Base-by-base conservation (phyloP, 805 yeast genomes). In the Debaryomyces prosopidis region DNA sequence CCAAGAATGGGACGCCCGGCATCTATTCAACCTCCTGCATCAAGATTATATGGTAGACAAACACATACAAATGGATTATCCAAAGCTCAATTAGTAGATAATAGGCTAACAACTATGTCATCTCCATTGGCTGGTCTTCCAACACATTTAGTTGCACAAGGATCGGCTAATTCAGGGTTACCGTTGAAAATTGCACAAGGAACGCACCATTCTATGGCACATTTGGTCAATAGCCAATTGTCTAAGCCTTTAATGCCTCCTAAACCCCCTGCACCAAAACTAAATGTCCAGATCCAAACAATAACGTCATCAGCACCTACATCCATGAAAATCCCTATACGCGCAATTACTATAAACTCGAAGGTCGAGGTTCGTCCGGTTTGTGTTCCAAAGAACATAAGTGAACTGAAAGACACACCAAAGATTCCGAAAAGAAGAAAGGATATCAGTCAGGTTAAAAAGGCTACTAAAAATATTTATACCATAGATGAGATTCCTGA, bases 401-500 rank as follows among this genome's bases (percentile, higher is more conserved):
- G 63, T n/a, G 61, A 57, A 19, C 63, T 68, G 8, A 47, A 56
- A 14, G 56, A 53, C 39, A 55, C 53, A 15, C 75, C 74, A 6
- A 69, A 67, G 45, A 39, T 58, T 12, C 76, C 73, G 9, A 54
- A 54, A 17, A 55, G 65, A 20, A 57, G 58, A 34, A 60, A 57
- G 35, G 68, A 67, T 47, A 39, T 68, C 77, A 26, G 16, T 10
- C 41, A 26, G 7, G 31, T 80, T 73, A 62, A 54, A 42, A 76
- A 73, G 45, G 73, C 72, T 19, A 72, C 80, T 4, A 85, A 85
- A 59, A 83, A 79, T 52, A 80, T 84, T 4, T 90, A 87, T 60
- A 73, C 82, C 2, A 68, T 84, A 15, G 96, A 89, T 44, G 97
- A 90, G 56, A 89, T 92, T 39, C 99, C 98, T 1, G 87, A 80